Conservation (phyloP, 2,329 filamentous ascomycete genomes). For the Tolypocladium endophyticum region DNA sequence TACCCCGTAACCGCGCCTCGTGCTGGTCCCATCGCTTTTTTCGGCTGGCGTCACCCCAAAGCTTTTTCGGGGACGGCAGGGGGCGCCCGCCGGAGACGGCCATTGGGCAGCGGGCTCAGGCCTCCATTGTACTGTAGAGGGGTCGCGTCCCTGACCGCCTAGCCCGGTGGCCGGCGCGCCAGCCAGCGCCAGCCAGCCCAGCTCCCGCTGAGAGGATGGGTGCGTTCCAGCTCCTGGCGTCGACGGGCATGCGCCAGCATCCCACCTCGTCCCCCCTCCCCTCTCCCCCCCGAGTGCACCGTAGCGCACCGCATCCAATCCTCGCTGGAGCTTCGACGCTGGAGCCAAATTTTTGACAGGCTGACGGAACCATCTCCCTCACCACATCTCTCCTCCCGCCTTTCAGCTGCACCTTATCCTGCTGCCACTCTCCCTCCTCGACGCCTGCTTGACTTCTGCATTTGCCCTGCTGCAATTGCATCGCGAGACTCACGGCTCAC, state of each 20-base stretch:
- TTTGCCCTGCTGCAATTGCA: conserved; percentile 2
- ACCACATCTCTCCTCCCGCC: conserved; percentile 4
- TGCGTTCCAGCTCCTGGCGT: neutral
- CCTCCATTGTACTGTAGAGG: neutral
- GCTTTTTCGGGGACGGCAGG: conserved; percentile 5
- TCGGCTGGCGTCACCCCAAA: conserved; percentile 9
- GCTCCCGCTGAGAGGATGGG: neutral
- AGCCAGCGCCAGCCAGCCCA: neutral
- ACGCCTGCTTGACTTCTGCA: neutral
- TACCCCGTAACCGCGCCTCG: neutral
- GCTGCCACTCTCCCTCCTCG: neutral
- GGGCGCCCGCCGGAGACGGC: neutral
- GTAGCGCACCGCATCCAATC: neutral
- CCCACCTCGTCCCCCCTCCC: conserved; percentile 1
- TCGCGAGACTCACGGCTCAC: conserved; percentile 1
- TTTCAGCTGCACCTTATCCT: conserved; percentile 2
- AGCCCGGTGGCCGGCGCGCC: neutral
- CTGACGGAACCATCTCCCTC: conserved; percentile 4
- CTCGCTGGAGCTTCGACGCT: conserved; percentile 8
- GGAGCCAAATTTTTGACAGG: conserved; percentile 11
- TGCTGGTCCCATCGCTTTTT: neutral
- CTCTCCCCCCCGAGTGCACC: conserved; percentile 4
- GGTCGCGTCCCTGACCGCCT: neutral
- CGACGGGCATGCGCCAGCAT: neutral
- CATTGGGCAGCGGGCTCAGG: neutral